Percentiles rank a stretch among this genome's conserved stretches.
phyloP scores from a whole-genome alignment of 2,329 filamentous ascomycete species.

The Ophiostoma tasmaniense region DNA sequence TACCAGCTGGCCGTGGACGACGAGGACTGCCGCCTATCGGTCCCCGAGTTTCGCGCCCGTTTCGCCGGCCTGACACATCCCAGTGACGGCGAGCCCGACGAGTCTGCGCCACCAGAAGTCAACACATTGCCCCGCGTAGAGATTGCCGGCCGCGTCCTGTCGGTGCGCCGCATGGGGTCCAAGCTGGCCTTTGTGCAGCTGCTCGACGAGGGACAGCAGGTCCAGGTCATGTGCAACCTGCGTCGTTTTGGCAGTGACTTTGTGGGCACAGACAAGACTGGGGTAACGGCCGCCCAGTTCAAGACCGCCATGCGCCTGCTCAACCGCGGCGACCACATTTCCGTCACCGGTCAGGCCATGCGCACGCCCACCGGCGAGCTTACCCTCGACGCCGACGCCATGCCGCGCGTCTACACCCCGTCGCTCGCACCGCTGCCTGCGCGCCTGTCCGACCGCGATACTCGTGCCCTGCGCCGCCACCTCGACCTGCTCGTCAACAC shows the following conservation, averaged over 20 bases:
- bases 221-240: constrained; percentile 73
- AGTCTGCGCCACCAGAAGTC: neutral
- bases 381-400: constrained; percentile 57
- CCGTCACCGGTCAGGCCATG: constrained; percentile 61
- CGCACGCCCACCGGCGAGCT: constrained; percentile 66
- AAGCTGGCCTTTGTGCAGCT: constrained; percentile 82
- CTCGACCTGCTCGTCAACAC: constrained; percentile 76
- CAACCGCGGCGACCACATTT: constrained; percentile 74
- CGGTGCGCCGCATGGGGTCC: constrained; percentile 61
- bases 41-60: constrained; percentile 14
- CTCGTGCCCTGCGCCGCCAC: constrained; percentile 67
- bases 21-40: constrained; percentile 12
- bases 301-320: constrained; percentile 57
- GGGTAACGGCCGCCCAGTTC: constrained; percentile 33
- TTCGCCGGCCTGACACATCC: neutral
- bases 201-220: constrained; percentile 57
- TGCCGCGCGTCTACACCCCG: constrained; percentile 68
- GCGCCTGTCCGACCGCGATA: constrained; percentile 60
- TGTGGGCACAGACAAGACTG: neutral
- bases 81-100: neutral
- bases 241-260: constrained; percentile 29
- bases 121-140: constrained; percentile 16
- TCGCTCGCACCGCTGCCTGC: constrained; percentile 72
- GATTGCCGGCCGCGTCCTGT: constrained; percentile 57
- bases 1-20: constrained; percentile 13